Conservation (phyloP, 2,329 filamentous ascomycete genomes). For the Ophiocordyceps sinensis region DNA sequence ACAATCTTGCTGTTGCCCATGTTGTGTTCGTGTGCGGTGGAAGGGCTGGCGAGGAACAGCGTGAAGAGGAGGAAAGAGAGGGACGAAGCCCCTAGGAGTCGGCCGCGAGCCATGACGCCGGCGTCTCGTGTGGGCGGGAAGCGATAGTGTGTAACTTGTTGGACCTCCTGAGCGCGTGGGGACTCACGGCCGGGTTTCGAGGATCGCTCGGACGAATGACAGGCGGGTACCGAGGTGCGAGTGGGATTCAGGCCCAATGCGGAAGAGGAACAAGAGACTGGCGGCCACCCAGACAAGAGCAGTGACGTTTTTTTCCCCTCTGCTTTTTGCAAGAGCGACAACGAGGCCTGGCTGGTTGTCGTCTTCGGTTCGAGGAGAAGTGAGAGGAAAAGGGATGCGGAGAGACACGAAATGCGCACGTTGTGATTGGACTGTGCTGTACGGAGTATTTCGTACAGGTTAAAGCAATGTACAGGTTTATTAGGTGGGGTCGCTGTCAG, state of each 20-base stretch:
- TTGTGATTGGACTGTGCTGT: background rate
- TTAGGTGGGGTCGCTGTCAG: no score
- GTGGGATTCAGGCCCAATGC: background rate
- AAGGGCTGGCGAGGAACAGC: constrained; percentile 10
- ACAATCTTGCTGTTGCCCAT: constrained; percentile 38
- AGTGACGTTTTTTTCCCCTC: background rate
- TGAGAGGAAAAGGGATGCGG: background rate
- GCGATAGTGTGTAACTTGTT: background rate
- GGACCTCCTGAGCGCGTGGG: constrained; percentile 2
- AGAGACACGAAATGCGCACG: background rate
- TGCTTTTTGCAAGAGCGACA: background rate
- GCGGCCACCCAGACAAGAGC: background rate
- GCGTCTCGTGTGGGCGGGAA: background rate
- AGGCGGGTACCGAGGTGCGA: background rate
- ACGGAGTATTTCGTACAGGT: no score
- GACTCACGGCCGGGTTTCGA: background rate
- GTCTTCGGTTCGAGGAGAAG: background rate
- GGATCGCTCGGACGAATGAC: background rate
- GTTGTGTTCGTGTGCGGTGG: constrained; percentile 33
- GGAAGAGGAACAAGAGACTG: background rate
- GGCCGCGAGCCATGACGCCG: constrained; percentile 8
- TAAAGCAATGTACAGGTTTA: no score
- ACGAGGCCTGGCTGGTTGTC: background rate
- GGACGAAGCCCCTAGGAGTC: constrained; percentile 4
- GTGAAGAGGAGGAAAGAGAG: constrained; percentile 8